Evolutionary conservation across 805 yeast species (phyloP).

Genomic region (Cyberlindnera nakhonratchasimensis): DNA sequence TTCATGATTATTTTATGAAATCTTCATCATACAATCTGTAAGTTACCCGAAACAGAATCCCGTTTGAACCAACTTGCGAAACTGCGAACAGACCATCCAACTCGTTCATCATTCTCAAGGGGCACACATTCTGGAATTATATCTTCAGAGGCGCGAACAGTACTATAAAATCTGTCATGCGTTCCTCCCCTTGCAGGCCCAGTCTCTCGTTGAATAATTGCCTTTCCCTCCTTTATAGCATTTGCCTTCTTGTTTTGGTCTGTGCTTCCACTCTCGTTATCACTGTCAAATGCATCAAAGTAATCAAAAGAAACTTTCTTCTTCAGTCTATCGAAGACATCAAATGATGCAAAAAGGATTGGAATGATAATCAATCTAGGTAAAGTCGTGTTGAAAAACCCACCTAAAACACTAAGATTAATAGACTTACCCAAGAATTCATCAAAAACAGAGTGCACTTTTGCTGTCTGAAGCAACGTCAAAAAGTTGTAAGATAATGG

Average conservation of each 20-base stretch:
- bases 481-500: slow-evolving; percentile 80
- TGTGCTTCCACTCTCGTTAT: slow-evolving; percentile 30
- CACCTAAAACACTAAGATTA: slow-evolving; percentile 70
- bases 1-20: too few species aligned
- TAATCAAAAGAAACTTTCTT: slow-evolving; percentile 25
- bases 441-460: slow-evolving; percentile 56
- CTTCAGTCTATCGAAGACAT: slow-evolving; percentile 62
- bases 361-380: slow-evolving; percentile 78
- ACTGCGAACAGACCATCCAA: not conserved
- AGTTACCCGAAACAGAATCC: not conserved
- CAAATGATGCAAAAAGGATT: slow-evolving; percentile 56
- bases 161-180: slow-evolving; percentile 2
- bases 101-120: not conserved
- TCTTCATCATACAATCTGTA: slow-evolving; percentile 1
- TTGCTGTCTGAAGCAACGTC: slow-evolving; percentile 48
- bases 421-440: slow-evolving; percentile 72
- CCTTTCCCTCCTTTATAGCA: slow-evolving; percentile 25
- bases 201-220: slow-evolving; percentile 25
- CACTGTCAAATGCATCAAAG: slow-evolving; percentile 39
- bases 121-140: not conserved
- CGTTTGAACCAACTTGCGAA: slow-evolving; percentile 1
- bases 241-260: slow-evolving; percentile 17
- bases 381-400: slow-evolving; percentile 65
- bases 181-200: slow-evolving; percentile 10
- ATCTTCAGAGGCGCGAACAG: not conserved